Evolutionary conservation across 371 early-diverging fungal species (phyloP).

Genomic region (Capillidium rhysosporum): DNA sequence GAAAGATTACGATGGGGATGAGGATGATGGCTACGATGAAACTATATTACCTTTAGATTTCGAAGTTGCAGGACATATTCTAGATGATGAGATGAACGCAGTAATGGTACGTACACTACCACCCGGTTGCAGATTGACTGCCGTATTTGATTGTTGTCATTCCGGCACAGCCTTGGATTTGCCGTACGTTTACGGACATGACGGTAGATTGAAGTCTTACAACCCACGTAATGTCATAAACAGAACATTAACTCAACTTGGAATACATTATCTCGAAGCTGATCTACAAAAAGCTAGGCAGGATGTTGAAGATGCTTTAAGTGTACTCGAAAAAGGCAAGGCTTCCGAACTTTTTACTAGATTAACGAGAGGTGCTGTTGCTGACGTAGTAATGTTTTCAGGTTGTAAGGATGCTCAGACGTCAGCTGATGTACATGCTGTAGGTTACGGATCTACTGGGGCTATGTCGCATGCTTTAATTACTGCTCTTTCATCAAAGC

Average conservation of each 20-base stretch:
- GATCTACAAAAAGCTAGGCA: constrained; percentile 12
- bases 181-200: constrained; percentile 57
- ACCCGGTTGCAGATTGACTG: constrained; percentile 58
- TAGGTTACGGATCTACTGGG: constrained; percentile 38
- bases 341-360: constrained; percentile 7
- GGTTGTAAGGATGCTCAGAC: constrained; percentile 52
- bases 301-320: background rate
- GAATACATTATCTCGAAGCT: constrained; percentile 7
- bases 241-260: background rate
- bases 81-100: constrained; percentile 51
- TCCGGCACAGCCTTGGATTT: constrained; percentile 73
- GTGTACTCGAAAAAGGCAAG: background rate
- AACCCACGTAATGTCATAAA: constrained; percentile 21
- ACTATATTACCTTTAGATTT: constrained; percentile 64
- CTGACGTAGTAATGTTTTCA: constrained; percentile 69
- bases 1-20: constrained; percentile 33
- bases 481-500: background rate
- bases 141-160: constrained; percentile 70
- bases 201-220: constrained; percentile 29
- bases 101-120: constrained; percentile 45
- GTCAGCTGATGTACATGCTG: constrained; percentile 50
- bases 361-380: constrained; percentile 23
- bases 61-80: constrained; percentile 31
- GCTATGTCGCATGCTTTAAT: constrained; percentile 38
- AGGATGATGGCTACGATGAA: constrained; percentile 45